These are phyloP conservation scores for Chaetomidium leptoderma DNA, from an alignment of 495 filamentous ascomycete species.

Conservation along the genomic window DNA sequence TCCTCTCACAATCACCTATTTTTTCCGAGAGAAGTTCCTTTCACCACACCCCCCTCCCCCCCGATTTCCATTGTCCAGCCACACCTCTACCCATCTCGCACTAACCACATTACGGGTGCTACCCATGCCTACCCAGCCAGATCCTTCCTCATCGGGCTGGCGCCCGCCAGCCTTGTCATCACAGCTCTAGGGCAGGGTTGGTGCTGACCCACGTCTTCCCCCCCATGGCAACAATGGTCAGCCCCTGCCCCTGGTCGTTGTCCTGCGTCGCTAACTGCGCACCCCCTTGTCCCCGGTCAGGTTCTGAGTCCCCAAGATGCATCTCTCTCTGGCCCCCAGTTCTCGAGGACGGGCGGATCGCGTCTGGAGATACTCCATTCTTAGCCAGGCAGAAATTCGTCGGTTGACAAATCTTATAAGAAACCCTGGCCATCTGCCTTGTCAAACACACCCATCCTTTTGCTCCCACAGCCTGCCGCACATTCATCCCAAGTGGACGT, in stretches of 20 bases:
- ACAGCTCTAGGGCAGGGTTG: slow-evolving; percentile 7
- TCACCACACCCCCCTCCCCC: slow-evolving; percentile 12
- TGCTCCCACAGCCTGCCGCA: slow-evolving; percentile 28
- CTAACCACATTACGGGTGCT: slow-evolving; percentile 16
- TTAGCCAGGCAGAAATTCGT: slow-evolving; percentile 36
- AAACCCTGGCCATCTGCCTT: slow-evolving; percentile 32
- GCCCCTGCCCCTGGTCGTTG: slow-evolving; percentile 11
- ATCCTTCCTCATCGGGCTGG: slow-evolving; percentile 29
- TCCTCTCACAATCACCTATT: slow-evolving; percentile 23
- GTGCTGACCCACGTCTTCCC: slow-evolving; percentile 20
- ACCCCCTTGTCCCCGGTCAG: slow-evolving; percentile 18
- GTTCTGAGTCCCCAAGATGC: slow-evolving; percentile 23
- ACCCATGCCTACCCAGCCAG: slow-evolving; percentile 13
- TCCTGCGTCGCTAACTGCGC: slow-evolving; percentile 19
- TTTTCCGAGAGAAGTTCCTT: slow-evolving; percentile 19
- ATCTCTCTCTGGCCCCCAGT: slow-evolving; percentile 31
- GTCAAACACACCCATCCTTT: slow-evolving; percentile 22
- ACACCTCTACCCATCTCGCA: slow-evolving; percentile 14
- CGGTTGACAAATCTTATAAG: slow-evolving; percentile 32
- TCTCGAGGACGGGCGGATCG: slow-evolving; percentile 19
- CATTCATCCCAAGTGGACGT: slow-evolving; percentile 13
- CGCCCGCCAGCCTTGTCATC: slow-evolving; percentile 23
- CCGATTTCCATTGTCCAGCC: slow-evolving; percentile 12
- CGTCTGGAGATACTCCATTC: slow-evolving; percentile 28
- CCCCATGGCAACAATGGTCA: no score